Base-by-base conservation (phyloP, 2,329 filamentous ascomycete species). In the Coccinonectria pachysandricola region DNA sequence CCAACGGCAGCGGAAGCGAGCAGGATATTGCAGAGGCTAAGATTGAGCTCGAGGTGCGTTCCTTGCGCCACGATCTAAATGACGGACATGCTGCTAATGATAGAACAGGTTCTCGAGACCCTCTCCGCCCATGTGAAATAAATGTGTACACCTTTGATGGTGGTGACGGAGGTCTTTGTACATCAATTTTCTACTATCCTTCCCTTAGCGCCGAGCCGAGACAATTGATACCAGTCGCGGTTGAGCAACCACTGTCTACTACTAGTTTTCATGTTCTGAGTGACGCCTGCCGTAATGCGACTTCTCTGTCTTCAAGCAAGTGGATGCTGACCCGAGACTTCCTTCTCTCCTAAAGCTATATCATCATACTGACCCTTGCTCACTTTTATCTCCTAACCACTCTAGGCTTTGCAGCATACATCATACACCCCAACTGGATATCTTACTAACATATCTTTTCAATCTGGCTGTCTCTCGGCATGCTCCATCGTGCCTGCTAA, bases 1-100 rank as follows among this genome's bases (percentile, higher is more conserved):
- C 79, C 49, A 76, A 65, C 58, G 91, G 91, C 53, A 76, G 69
- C 54, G 91, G 88, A 53, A 95, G 85, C 61, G 91, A 95, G 75
- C 79, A 86, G 65, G 91, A 96, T 54, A 83, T 96, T 63, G 88
- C 88, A 42, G 91, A 98, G 76, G 91, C 91, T 45, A 96, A 95
- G 76, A 88, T 98, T 58, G 88, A 96, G 73, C 66, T 98, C 47
- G 91, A 98, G 85, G 88, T 94, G 36, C 13, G 52, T 46, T 22
- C 12, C 17, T 15, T 4, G 15, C n/a, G 12, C 26, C 32, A 7
- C 10, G 7, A 24, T 21, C 15, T 24, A 21, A 34, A 11, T 28
- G 21, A 15, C 8, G n/a, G 12, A 12, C 24, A 19, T 43, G 35
- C 58, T 44, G 35, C 58, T 71, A 49, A 70, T 49, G 18, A 13